Conservation (phyloP, 2,329 filamentous ascomycete genomes). For the Xylariaceae sp. region DNA sequence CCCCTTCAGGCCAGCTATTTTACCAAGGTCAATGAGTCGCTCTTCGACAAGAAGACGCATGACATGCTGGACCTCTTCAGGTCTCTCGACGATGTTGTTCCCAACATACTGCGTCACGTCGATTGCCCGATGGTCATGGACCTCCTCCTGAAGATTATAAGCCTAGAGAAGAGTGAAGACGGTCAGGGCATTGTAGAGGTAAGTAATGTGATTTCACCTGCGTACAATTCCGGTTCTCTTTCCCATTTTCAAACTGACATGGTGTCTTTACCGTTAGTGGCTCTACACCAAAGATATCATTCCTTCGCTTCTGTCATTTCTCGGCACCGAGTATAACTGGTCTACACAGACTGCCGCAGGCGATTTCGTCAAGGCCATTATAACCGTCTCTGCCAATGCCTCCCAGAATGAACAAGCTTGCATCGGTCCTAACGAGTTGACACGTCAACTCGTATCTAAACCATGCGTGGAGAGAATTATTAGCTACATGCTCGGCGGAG, state of each 20-base stretch:
- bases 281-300: constrained; percentile 84
- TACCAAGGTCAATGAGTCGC: constrained; percentile 96
- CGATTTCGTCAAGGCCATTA: constrained; percentile 97
- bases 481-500: constrained; percentile 83
- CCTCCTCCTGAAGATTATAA: constrained; percentile 91
- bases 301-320: constrained; percentile 76
- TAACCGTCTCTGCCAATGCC: constrained; percentile 96
- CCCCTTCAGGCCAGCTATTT: constrained; percentile 95
- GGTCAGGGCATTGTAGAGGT: constrained; percentile 92
- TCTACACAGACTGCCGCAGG: constrained; percentile 94
- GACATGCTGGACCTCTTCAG: constrained; percentile 93
- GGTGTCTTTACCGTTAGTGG: constrained; percentile 55
- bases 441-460: constrained; percentile 85
- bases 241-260: constrained; percentile 15
- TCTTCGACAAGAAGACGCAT: constrained; percentile 96
- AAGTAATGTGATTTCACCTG: constrained; percentile 32
- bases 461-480: constrained; percentile 81
- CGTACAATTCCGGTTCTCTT: background rate
- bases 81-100: constrained; percentile 71
- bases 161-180: constrained; percentile 84
- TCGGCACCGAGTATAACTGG: constrained; percentile 77
- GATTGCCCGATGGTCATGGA: constrained; percentile 99
- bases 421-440: constrained; percentile 95
- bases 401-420: constrained; percentile 98
- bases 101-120: constrained; percentile 84